Conservation (phyloP, 2,329 filamentous ascomycete species). For the Fusarium napiforme region DNA sequence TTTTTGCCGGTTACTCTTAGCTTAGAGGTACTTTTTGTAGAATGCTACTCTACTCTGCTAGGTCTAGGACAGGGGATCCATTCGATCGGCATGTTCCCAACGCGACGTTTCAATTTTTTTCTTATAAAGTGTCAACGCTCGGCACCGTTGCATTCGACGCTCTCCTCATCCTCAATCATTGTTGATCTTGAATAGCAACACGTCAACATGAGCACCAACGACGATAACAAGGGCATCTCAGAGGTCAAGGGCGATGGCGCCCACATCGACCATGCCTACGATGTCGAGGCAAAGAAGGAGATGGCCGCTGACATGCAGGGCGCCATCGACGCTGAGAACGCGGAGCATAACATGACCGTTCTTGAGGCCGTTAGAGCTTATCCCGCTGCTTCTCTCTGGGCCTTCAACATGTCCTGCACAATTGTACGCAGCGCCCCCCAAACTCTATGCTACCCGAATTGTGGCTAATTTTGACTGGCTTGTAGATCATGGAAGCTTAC, state of each 20-base stretch:
- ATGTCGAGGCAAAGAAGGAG: slow-evolving; percentile 33
- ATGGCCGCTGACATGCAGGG: slow-evolving; percentile 31
- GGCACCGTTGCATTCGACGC: slow-evolving; percentile 4
- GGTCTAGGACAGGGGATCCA: not conserved
- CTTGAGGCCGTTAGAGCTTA: slow-evolving; percentile 53
- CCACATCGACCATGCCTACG: slow-evolving; percentile 35
- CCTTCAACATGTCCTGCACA: slow-evolving; percentile 61
- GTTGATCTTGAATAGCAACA: slow-evolving; percentile 5
- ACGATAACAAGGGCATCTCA: slow-evolving; percentile 22
- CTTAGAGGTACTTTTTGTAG: slow-evolving; percentile 1
- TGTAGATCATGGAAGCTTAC: slow-evolving; percentile 62
- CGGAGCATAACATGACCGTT: slow-evolving; percentile 55
- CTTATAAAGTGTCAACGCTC: slow-evolving; percentile 18
- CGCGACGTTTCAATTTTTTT: not conserved
- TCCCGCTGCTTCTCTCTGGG: slow-evolving; percentile 59
- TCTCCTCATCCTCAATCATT: slow-evolving; percentile 10
- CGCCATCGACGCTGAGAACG: slow-evolving; percentile 52
- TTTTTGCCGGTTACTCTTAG: not conserved
- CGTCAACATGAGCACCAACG: slow-evolving; percentile 28
- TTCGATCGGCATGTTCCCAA: not conserved
- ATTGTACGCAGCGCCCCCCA: slow-evolving; percentile 50
- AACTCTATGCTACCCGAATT: not conserved
- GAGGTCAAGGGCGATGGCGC: slow-evolving; percentile 25
- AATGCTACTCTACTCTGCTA: not conserved
- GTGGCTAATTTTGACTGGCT: not conserved